These are phyloP conservation scores for Trametes sp. DNA, from an alignment of 1,284 basidiomycete genomes.

Conservation along the genomic window DNA sequence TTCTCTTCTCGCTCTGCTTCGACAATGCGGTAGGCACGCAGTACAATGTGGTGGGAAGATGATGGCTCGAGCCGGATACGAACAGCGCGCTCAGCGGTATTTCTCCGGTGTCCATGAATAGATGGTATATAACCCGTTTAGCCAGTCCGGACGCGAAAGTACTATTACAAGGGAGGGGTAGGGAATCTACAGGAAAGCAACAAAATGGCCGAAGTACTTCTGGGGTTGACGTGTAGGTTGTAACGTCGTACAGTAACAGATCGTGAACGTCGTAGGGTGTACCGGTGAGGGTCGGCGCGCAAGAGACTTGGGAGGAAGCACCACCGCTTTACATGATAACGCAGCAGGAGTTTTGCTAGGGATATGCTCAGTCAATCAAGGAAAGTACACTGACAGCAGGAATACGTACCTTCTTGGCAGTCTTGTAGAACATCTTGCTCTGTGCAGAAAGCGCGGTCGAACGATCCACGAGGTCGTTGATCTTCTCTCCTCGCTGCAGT, in stretches of 20 bases:
- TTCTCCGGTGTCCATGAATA: neutral
- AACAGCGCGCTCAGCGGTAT: too few species aligned
- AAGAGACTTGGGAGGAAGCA: neutral
- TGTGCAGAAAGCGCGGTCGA: conserved; percentile 91
- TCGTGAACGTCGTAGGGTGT: conserved; percentile 11
- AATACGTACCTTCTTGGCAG: conserved; percentile 80
- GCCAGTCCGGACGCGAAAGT: conserved; percentile 1
- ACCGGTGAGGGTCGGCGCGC: neutral
- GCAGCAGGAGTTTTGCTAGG: conserved; percentile 77
- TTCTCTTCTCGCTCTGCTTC: neutral
- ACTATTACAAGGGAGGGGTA: conserved; percentile 4
- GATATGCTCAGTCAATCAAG: neutral
- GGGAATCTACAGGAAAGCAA: conserved; percentile 2
- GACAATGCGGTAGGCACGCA: too few species aligned
- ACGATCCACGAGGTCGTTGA: conserved; percentile 96
- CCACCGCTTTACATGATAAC: conserved; percentile 47
- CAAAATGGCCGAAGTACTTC: neutral
- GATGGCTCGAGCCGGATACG: too few species aligned
- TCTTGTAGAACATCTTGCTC: conserved; percentile 92
- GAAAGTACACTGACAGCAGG: neutral
- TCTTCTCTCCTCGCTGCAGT: conserved; percentile 94
- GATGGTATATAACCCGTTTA: conserved; percentile 12
- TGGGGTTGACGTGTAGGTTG: neutral
- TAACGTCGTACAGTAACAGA: conserved; percentile 9
- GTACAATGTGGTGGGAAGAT: too few species aligned